Conservation (phyloP, 345 rosid genomes). For the Euphorbia tirucalli region DNA sequence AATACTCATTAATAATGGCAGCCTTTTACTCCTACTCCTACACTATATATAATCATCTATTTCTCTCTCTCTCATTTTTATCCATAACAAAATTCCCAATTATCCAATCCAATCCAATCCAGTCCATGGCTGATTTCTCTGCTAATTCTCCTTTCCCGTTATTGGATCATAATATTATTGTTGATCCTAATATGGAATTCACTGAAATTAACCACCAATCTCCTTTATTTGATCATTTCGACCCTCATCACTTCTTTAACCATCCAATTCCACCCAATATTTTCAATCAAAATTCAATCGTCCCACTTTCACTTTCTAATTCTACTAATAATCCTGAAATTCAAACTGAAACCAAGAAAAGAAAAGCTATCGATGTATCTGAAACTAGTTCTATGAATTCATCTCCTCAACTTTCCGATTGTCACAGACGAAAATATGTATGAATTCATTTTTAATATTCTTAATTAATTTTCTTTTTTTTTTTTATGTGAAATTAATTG, state of each 20-base stretch:
- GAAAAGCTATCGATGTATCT: constrained; percentile 34
- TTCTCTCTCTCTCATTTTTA: constrained; percentile 8
- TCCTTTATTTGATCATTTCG: constrained; percentile 17
- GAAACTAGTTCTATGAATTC: constrained; percentile 35
- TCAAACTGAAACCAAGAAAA: constrained; percentile 37
- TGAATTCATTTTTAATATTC: too few relatives aligned
- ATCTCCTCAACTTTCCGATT: constrained; percentile 38
- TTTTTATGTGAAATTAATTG: too few relatives aligned
- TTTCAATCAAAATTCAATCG: constrained; percentile 17
- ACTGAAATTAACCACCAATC: constrained; percentile 33
- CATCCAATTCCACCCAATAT: constrained; percentile 27
- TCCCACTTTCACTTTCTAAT: constrained; percentile 20
- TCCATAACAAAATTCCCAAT: not conserved
- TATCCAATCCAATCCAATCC: not conserved
- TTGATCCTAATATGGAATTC: constrained; percentile 31
- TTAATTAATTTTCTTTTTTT: not conserved
- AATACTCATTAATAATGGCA: not conserved
- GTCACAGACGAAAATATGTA: constrained; percentile 41
- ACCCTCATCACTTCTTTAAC: constrained; percentile 40
- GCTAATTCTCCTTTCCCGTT: constrained; percentile 35
- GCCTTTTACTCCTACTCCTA: not conserved
- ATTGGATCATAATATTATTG: constrained; percentile 19
- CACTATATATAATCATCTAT: constrained; percentile 29
- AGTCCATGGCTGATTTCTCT: constrained; percentile 42
- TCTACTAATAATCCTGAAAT: constrained; percentile 18